phyloP scores from a whole-genome alignment of 2,329 filamentous ascomycete genomes.

The Xylariomycetidae sp. region DNA sequence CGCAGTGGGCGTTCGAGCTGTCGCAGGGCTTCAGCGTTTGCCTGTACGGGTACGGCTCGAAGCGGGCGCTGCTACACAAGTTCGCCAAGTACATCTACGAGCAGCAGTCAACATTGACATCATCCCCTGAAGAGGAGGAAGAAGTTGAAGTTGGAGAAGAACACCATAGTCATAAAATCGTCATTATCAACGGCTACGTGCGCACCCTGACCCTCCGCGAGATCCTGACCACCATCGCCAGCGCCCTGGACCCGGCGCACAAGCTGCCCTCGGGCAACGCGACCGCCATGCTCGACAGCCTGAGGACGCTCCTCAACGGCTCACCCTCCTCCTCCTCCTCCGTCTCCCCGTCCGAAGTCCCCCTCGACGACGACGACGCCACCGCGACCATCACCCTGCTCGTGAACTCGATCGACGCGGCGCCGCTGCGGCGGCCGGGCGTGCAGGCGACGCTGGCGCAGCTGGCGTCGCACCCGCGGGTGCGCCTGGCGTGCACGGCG shows the following conservation, averaged over 20 bases:
- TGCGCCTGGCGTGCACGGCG: slow-evolving; percentile 73
- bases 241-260: slow-evolving; percentile 50
- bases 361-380: no score
- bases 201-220: slow-evolving; percentile 63
- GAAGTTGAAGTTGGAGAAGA: no score
- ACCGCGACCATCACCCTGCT: slow-evolving; percentile 65
- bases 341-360: slow-evolving; percentile 39
- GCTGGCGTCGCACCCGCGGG: slow-evolving; percentile 66
- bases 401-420: slow-evolving; percentile 82
- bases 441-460: slow-evolving; percentile 71
- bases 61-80: slow-evolving; percentile 66
- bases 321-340: no score
- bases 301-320: slow-evolving; percentile 62
- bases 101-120: no score
- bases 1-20: slow-evolving; percentile 91
- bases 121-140: no score
- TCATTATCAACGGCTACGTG: slow-evolving; percentile 84
- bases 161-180: slow-evolving; percentile 53
- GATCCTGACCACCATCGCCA: slow-evolving; percentile 63
- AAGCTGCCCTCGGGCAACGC: slow-evolving; percentile 58
- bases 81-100: slow-evolving; percentile 70
- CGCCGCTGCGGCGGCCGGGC: slow-evolving; percentile 65
- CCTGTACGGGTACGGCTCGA: slow-evolving; percentile 89
- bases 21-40: slow-evolving; percentile 83
- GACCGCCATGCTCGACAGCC: slow-evolving; percentile 60